A percentile compares a stretch with the other conserved stretches of the same genome.
Evolutionary conservation across 495 filamentous ascomycete genomes (phyloP).

Genomic region (Pseudomonodictys pantanalensis): DNA sequence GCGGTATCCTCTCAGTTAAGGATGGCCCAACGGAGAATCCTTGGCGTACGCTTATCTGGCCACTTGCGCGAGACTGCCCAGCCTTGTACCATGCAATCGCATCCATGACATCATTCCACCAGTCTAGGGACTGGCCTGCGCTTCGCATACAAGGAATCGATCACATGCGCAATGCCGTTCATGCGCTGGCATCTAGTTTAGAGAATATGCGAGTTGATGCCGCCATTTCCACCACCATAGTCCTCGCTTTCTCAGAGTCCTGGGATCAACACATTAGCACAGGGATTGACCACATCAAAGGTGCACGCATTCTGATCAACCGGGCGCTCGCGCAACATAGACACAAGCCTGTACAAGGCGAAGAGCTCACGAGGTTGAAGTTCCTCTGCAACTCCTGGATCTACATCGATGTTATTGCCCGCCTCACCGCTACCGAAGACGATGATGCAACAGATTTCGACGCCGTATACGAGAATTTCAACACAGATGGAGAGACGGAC

Average conservation of each 20-base stretch:
- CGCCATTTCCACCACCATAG: conserved; percentile 70
- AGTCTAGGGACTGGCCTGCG: conserved; percentile 54
- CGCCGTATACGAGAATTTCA: conserved; percentile 39
- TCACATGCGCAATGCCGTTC: conserved; percentile 65
- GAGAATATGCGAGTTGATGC: conserved; percentile 59
- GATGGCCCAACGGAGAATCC: conserved; percentile 71
- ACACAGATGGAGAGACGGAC: conserved; percentile 43
- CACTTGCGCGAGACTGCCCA: conserved; percentile 61
- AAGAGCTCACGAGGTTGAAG: conserved; percentile 56
- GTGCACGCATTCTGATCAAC: conserved; percentile 62
- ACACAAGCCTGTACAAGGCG: conserved; percentile 33
- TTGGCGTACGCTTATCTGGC: conserved; percentile 72
- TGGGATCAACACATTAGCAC: conserved; percentile 72
- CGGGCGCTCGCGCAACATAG: conserved; percentile 51
- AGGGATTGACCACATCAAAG: conserved; percentile 67
- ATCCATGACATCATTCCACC: conserved; percentile 72
- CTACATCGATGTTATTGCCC: conserved; percentile 80
- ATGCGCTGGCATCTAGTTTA: conserved; percentile 55
- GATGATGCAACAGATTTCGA: conserved; percentile 56
- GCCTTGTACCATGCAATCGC: conserved; percentile 70
- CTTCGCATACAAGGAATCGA: conserved; percentile 65
- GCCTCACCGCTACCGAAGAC: conserved; percentile 63
- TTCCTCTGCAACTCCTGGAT: conserved; percentile 76
- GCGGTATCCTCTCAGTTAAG: conserved; percentile 70
- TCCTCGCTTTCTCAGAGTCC: conserved; percentile 70